A percentile compares a stretch with the other conserved stretches of the same genome.
Conservation (phyloP, 306 rosid genomes). For the Casuarina cunninghamiana region DNA sequence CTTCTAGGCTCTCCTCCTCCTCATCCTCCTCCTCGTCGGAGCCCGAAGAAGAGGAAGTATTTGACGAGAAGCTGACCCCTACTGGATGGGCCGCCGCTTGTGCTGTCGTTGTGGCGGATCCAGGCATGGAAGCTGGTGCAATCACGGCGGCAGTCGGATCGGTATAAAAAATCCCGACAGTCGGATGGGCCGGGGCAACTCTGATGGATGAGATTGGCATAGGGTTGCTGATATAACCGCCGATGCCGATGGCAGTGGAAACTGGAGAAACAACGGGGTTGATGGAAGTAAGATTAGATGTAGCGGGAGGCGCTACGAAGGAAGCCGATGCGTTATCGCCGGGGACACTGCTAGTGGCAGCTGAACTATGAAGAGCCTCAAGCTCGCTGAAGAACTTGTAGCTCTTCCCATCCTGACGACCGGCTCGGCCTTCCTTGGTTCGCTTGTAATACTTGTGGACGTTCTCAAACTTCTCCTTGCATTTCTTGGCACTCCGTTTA, state of each 20-base stretch:
- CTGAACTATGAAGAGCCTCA: conserved; percentile 45
- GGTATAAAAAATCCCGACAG: conserved; percentile 16
- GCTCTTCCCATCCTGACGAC: conserved; percentile 53
- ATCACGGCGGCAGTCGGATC: not conserved
- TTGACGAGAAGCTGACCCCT: conserved; percentile 39
- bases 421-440: conserved; percentile 53
- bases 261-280: not conserved
- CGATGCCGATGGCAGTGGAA: conserved; percentile 20
- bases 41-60: conserved; percentile 39
- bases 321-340: conserved; percentile 16
- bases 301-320: not conserved
- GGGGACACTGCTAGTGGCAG: not conserved
- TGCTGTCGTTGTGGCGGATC: not conserved
- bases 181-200: conserved; percentile 12
- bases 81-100: not conserved
- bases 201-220: conserved; percentile 40
- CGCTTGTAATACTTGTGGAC: conserved; percentile 50
- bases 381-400: conserved; percentile 51
- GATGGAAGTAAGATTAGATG: not conserved
- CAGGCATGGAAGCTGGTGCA: not conserved
- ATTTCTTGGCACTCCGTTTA: conserved; percentile 43
- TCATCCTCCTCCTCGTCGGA: conserved; percentile 26
- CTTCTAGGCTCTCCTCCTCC: conserved; percentile 24
- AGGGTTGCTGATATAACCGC: conserved; percentile 29
- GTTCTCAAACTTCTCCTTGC: conserved; percentile 57